phyloP scores from a whole-genome alignment of 2,329 filamentous ascomycete genomes.

The Rachicladosporium sp. region DNA sequence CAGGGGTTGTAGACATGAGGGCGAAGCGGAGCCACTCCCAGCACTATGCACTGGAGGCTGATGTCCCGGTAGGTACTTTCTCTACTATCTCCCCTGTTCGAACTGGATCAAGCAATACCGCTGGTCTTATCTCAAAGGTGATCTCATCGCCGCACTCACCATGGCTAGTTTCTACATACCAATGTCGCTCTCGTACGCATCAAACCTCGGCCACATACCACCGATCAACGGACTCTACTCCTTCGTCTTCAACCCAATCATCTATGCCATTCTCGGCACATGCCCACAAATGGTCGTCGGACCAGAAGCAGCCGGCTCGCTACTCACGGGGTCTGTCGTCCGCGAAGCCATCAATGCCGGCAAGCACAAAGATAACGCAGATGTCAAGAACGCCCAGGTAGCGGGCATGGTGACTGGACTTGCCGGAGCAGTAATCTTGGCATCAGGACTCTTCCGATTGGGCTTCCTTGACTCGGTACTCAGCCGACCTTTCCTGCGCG shows the following conservation, averaged over 20 bases:
- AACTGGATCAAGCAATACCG: conserved; percentile 86
- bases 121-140: conserved; percentile 69
- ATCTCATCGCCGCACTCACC: conserved; percentile 77
- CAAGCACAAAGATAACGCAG: conserved; percentile 50
- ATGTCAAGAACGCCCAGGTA: conserved; percentile 64
- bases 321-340: conserved; percentile 79
- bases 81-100: conserved; percentile 84
- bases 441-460: conserved; percentile 70
- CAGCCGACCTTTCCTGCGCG: conserved; percentile 79
- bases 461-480: conserved; percentile 92
- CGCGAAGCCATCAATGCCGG: conserved; percentile 62
- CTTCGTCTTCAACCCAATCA: conserved; percentile 81
- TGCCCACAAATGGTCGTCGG: conserved; percentile 90
- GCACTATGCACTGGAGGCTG: background rate
- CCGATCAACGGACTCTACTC: conserved; percentile 89
- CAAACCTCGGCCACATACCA: conserved; percentile 84
- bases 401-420: conserved; percentile 82
- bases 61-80: conserved; percentile 54
- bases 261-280: conserved; percentile 84
- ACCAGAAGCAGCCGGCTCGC: conserved; percentile 83
- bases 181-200: conserved; percentile 86
- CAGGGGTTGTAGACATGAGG: background rate
- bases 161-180: conserved; percentile 98
- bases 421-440: conserved; percentile 76
- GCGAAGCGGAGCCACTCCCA: background rate